phyloP scores from a whole-genome alignment of 2,329 filamentous ascomycete species.

The Aspergillus sp. region DNA sequence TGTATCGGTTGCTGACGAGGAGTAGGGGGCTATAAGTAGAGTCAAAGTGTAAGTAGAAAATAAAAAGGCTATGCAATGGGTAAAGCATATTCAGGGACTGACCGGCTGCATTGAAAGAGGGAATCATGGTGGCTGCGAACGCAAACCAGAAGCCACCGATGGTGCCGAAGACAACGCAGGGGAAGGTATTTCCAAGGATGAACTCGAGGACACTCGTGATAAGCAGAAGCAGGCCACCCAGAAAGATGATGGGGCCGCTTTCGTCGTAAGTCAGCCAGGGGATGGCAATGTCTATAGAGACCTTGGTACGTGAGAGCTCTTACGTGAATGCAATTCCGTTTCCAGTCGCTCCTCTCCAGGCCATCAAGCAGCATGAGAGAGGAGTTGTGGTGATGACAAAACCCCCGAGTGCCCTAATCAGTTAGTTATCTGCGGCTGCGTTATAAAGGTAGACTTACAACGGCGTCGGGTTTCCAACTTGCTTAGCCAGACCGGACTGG shows the following conservation, averaged over 20 bases:
- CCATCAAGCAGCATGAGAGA: slow-evolving; percentile 27
- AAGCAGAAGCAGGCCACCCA: slow-evolving; percentile 56
- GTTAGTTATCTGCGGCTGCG: neutral
- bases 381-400: slow-evolving; percentile 29
- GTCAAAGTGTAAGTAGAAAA: neutral
- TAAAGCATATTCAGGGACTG: slow-evolving; percentile 29
- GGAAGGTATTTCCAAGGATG: slow-evolving; percentile 60
- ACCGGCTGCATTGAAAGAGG: slow-evolving; percentile 53
- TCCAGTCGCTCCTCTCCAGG: slow-evolving; percentile 27
- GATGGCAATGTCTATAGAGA: neutral
- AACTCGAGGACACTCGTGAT: slow-evolving; percentile 57
- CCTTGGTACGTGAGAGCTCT: neutral
- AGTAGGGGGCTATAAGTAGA: slow-evolving; percentile 21
- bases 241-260: slow-evolving; percentile 53
- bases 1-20: slow-evolving; percentile 27
- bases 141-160: slow-evolving; percentile 59
- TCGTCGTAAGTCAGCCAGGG: neutral
- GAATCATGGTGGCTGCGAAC: slow-evolving; percentile 56
- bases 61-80: too few relatives aligned
- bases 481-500: slow-evolving; percentile 30
- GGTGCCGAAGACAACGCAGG: slow-evolving; percentile 57
- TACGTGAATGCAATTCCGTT: slow-evolving; percentile 27
- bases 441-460: slow-evolving; percentile 20
- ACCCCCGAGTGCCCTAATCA: slow-evolving; percentile 22
- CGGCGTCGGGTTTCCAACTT: slow-evolving; percentile 34